Conservation (phyloP, 148 eudicot species). For the Rhododendron griersonianum region DNA sequence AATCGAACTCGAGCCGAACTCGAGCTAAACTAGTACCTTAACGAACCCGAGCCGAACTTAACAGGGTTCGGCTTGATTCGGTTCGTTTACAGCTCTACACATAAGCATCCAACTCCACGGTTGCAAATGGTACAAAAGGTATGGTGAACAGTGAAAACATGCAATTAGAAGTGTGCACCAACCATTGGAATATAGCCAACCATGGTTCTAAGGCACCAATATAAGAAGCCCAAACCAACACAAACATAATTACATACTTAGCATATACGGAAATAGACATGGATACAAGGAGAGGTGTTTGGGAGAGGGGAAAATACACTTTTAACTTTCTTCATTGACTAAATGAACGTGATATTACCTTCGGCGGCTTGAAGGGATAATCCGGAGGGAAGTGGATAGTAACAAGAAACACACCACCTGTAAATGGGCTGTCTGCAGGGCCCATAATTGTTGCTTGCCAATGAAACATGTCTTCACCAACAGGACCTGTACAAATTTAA, state of each 20-base stretch:
- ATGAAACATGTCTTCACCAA: conserved; percentile 43
- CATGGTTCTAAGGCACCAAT: background rate
- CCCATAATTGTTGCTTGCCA: conserved; percentile 57
- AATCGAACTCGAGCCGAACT: too few relatives aligned
- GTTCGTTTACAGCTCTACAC: too few relatives aligned
- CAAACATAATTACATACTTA: background rate
- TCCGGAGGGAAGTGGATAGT: conserved; percentile 45
- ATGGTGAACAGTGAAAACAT: background rate
- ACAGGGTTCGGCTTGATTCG: too few relatives aligned
- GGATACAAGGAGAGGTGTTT: background rate
- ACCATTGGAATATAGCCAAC: background rate
- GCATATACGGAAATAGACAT: background rate
- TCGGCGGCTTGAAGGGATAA: conserved; percentile 45
- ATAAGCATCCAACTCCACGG: background rate
- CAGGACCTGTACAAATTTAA: conserved; percentile 30
- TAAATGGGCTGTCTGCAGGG: conserved; percentile 40
- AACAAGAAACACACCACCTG: conserved; percentile 43
- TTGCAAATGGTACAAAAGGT: background rate
- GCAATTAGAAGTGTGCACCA: background rate
- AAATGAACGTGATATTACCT: conserved; percentile 17
- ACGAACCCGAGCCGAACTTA: too few relatives aligned
- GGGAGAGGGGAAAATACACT: background rate
- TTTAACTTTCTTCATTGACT: background rate
- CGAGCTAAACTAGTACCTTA: too few relatives aligned
- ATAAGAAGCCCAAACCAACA: background rate